Evolutionary conservation across 1,139 yeast species (phyloP), one percentile per base, ranked within the genome.

Genomic region (Kluyveromyces marxianus): DNA sequence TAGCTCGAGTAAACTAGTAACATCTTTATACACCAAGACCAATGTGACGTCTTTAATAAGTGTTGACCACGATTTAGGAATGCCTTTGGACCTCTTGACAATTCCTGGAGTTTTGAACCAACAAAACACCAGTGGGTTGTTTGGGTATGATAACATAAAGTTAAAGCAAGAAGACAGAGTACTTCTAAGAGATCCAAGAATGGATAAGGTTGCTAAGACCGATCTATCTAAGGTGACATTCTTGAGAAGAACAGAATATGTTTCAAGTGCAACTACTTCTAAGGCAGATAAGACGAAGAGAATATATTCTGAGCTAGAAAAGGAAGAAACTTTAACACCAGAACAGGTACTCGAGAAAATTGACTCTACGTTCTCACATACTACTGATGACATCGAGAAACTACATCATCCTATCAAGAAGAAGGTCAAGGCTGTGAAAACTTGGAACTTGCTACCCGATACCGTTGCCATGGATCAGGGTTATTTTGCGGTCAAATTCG

Each of bases 221-320:
- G 70, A 71, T 32, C 62, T 68, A 40, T 74, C 76, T 4, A 74
- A 74, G 37, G 97, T 90, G 27, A 78, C 95, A 24, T 90, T 90
- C 69, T 75, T 90, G 62, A 81, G 97, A 69, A 81, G 97, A 69
- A 90, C 97, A 0, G 97, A 92, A 65, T 92, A 92, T 64, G 85
- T 88, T 10, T 58, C 65, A 2, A 41, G 47, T 8, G 49, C 63
- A 1, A 52, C 60, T 2, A 51, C 57, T 27, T 50, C 59, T 3
- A 48, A 48, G 33, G 46, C 44, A 35, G 48, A 52, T 52, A 54
- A 52, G 51, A 54, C 46, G 46, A 56, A 55, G 51, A 53, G 50
- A 45, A 53, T 49, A 37, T 44, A 53, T 25, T 46, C 50, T 31
- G 47, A 47, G 5, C 52, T 49, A 35, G 45, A 46, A 14, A 56